Evolutionary conservation across 768 basidiomycete species (phyloP).

Genomic region (Suillus variegatus): DNA sequence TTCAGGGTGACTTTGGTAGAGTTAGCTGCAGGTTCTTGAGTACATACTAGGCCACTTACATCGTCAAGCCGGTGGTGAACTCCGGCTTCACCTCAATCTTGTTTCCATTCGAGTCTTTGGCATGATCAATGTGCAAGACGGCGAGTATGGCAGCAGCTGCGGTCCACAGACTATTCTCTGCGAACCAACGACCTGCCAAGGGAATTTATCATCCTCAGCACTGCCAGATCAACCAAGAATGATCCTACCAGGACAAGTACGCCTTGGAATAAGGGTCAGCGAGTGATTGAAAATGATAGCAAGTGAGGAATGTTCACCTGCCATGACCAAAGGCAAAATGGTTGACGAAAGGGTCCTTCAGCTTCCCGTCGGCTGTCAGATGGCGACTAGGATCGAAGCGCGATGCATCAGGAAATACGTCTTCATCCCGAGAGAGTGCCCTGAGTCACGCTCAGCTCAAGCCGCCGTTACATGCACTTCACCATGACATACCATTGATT

Average conservation of each 20-base stretch:
- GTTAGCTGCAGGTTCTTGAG: background rate
- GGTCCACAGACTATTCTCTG: background rate
- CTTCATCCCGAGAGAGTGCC: conserved; percentile 7
- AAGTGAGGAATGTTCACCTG: background rate
- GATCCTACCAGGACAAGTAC: conserved; percentile 3
- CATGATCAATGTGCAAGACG: background rate
- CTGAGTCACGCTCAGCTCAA: background rate
- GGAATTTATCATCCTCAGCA: background rate
- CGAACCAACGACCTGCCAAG: conserved; percentile 6
- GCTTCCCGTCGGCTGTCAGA: conserved; percentile 1
- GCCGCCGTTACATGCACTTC: no score
- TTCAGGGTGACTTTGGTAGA: background rate
- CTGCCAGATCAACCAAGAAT: background rate
- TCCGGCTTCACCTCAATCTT: background rate
- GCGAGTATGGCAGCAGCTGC: background rate
- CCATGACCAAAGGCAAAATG: background rate
- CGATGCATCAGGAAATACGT: background rate
- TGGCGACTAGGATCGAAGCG: conserved; percentile 3
- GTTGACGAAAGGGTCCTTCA: background rate
- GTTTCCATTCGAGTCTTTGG: background rate
- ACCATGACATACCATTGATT: conserved; percentile 3
- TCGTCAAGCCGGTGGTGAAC: background rate
- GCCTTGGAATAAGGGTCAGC: background rate
- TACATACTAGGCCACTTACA: background rate
- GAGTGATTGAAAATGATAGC: background rate